These are phyloP conservation scores for Nemania sp. DNA, from an alignment of 2,329 filamentous ascomycete genomes.

Conservation along the genomic window DNA sequence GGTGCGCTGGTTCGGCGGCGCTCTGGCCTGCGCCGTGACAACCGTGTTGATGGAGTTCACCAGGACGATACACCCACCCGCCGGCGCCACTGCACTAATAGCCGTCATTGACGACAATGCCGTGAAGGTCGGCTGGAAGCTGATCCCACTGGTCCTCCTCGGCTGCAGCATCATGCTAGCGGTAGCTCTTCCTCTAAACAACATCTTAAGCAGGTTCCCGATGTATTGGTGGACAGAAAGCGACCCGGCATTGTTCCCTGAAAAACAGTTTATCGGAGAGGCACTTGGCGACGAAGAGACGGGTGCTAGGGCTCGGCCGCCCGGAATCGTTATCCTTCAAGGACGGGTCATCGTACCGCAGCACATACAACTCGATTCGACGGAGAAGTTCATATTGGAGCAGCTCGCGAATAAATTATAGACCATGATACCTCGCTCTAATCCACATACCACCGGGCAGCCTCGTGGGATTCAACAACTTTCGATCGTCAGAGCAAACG, in stretches of 20 bases:
- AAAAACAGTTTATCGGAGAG: not conserved
- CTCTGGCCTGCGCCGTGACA: conserved; percentile 66
- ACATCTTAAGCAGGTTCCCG: conserved; percentile 69
- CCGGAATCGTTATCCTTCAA: conserved; percentile 17
- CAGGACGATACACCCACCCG: conserved; percentile 74
- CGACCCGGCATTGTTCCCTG: conserved; percentile 25
- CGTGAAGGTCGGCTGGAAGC: conserved; percentile 67
- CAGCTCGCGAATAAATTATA: conserved; percentile 24
- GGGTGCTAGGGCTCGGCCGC: not conserved
- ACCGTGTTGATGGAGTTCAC: conserved; percentile 70
- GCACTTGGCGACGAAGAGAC: conserved; percentile 19
- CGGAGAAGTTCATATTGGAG: conserved; percentile 26
- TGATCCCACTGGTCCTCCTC: conserved; percentile 66
- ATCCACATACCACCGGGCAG: not conserved
- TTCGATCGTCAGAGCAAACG: not conserved
- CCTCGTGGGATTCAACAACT: not conserved
- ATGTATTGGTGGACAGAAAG: conserved; percentile 70
- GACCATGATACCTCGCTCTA: not conserved
- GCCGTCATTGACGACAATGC: conserved; percentile 64
- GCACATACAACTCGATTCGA: conserved; percentile 16
- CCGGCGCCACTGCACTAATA: conserved; percentile 73
- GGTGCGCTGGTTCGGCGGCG: conserved; percentile 67
- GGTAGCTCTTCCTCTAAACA: conserved; percentile 69
- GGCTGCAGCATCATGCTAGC: conserved; percentile 64
- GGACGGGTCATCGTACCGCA: conserved; percentile 19